phyloP scores from a whole-genome alignment of 1,284 basidiomycete species.

The Mrakiaceae sp. region DNA sequence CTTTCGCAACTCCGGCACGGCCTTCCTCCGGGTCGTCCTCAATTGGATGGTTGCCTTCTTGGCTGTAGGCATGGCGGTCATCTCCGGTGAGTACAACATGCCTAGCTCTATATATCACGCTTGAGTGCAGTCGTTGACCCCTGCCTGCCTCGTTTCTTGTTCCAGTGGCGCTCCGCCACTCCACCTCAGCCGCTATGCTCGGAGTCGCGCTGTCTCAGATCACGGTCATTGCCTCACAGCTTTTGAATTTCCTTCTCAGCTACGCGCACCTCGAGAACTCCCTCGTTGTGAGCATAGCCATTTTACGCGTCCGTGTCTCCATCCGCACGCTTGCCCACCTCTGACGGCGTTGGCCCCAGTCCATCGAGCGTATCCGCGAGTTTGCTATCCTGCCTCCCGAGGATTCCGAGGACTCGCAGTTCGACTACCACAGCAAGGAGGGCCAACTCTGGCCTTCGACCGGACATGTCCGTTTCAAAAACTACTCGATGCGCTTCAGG shows the following conservation, averaged over 20 bases:
- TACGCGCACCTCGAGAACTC: slow-evolving; percentile 33
- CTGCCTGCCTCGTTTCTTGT: neutral
- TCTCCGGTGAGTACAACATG: too few species aligned
- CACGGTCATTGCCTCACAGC: slow-evolving; percentile 19
- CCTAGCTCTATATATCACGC: too few species aligned
- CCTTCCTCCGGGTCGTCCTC: slow-evolving; percentile 3
- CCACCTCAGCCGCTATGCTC: slow-evolving; percentile 22
- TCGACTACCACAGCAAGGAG: too few species aligned
- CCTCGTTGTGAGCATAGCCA: slow-evolving; percentile 20
- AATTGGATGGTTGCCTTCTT: slow-evolving; percentile 2
- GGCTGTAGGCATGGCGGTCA: neutral
- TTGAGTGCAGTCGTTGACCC: too few species aligned
- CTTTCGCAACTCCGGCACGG: slow-evolving; percentile 1
- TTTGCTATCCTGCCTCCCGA: slow-evolving; percentile 24
- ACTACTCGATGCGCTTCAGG: slow-evolving; percentile 31
- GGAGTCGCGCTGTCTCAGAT: slow-evolving; percentile 30
- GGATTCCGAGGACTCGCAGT: neutral
- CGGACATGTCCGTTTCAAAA: slow-evolving; percentile 30
- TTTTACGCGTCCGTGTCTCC: neutral
- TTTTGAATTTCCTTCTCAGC: slow-evolving; percentile 21
- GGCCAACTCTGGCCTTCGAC: slow-evolving; percentile 25
- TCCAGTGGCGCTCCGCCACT: neutral
- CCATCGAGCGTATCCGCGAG: slow-evolving; percentile 30
- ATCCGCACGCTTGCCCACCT: neutral
- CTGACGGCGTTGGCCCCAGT: neutral